Conservation (phyloP, 768 basidiomycete genomes). For the Crucibulum laeve region DNA sequence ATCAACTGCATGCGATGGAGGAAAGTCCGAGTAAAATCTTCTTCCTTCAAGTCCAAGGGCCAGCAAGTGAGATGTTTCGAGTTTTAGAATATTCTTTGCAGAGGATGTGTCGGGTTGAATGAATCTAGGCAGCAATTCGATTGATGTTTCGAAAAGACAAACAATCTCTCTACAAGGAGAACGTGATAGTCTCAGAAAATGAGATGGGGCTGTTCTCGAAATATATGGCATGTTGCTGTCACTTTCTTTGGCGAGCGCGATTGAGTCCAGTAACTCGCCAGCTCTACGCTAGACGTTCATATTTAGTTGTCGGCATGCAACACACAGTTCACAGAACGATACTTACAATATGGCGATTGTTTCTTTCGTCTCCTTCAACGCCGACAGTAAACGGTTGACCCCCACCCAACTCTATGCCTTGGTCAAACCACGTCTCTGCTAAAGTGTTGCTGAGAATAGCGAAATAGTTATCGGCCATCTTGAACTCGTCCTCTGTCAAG, state of each 20-base stretch:
- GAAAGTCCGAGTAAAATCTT: constrained; percentile 34
- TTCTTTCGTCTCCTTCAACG: constrained; percentile 51
- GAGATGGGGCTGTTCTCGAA: constrained; percentile 11
- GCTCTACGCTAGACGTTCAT: constrained; percentile 35
- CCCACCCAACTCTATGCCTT: constrained; percentile 55
- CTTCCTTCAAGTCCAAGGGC: constrained; percentile 27
- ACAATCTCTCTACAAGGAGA: constrained; percentile 38
- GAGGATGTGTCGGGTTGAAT: constrained; percentile 13
- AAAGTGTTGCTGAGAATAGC: constrained; percentile 50
- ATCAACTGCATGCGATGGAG: constrained; percentile 56
- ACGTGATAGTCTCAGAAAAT: constrained; percentile 14
- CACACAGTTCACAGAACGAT: constrained; percentile 1
- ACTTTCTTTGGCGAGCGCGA: too few species aligned
- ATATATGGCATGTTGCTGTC: constrained; percentile 28
- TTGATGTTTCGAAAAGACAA: constrained; percentile 51
- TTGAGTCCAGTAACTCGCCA: constrained; percentile 34
- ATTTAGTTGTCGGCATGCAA: constrained; percentile 3
- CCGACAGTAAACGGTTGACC: constrained; percentile 63
- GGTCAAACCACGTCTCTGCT: constrained; percentile 62
- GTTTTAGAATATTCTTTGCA: constrained; percentile 35
- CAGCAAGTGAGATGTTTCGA: constrained; percentile 30
- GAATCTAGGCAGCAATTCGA: constrained; percentile 35
- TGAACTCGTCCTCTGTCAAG: constrained; percentile 42
- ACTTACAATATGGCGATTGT: constrained; percentile 56
- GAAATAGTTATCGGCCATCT: constrained; percentile 73